Base-by-base conservation (phyloP, 768 basidiomycete genomes). In the Lanmaoa rubissima region DNA sequence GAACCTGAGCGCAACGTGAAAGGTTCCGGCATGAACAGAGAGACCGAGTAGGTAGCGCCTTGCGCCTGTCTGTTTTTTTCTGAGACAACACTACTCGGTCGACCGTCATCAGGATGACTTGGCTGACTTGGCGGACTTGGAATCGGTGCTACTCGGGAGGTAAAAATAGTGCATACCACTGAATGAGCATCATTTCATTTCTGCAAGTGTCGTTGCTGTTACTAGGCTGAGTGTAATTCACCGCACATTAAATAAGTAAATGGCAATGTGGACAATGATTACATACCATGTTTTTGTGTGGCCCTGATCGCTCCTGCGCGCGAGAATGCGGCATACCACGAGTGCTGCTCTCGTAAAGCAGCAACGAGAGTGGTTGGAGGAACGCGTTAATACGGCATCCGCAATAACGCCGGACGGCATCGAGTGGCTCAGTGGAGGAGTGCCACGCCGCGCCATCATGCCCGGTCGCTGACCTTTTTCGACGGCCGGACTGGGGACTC, bases 291-390 rank as follows among this genome's bases (percentile, higher is more conserved):
- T 36, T 45, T 32, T 40, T 49, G 34, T 10, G 38, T 36, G 54
- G 41, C 55, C 63, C 63, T 61, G 63, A 61, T 65, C 55, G 63
- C 63, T 64, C 50, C 3, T 45, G 62, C 48, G 52, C 21, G 48
- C 44, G 53, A 50, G 49, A 58, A 34, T 34, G 40, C 35, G 21
- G 59, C 53, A 49, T 26, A 49, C n/a, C 45, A 52, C 38, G 44
- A 32, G 56, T 26, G 31, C 24, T 42, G 55, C 41, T 62, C 42
- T 48, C 60, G 61, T 62, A 62, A 24, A 21, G 45, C 0, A 53
- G 31, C 21, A 13, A 43, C 21, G 21, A 24, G 21, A 24, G 21
- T 24, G 21, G 21, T 24, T 48, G 40, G n/a, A 31, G n/a, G 43
- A 26, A 44, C 19, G 58, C 47, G 53, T 48, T 44, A 8, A 65